Conservation (phyloP, 1,284 basidiomycete genomes). For the Cryptococcus sp. region DNA sequence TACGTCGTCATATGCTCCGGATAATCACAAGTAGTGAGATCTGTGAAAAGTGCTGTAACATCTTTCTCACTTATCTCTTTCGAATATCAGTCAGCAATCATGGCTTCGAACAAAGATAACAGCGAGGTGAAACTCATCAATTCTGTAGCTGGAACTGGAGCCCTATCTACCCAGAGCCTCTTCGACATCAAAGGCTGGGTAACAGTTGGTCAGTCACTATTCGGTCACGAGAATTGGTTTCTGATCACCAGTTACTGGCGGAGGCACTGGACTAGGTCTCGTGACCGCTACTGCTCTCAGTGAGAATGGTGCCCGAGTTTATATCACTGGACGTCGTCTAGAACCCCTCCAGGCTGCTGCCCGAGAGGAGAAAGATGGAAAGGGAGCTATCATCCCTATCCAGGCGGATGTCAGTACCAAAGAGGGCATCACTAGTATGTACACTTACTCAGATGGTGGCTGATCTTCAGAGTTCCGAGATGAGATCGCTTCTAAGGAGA, state of each 20-base stretch:
- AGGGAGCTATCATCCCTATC: slow-evolving; percentile 31
- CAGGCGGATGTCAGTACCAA: slow-evolving; percentile 41
- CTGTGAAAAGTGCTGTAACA: too few species aligned
- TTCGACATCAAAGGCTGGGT: slow-evolving; percentile 43
- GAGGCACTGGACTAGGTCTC: slow-evolving; percentile 43
- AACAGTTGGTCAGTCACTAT: slow-evolving; percentile 30
- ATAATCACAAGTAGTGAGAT: too few species aligned
- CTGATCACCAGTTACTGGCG: slow-evolving; percentile 33
- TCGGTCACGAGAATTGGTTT: neutral
- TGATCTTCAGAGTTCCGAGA: slow-evolving; percentile 26
- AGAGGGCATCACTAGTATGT: slow-evolving; percentile 35
- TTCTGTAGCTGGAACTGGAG: slow-evolving; percentile 20
- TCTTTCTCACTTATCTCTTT: too few species aligned
- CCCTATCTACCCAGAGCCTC: slow-evolving; percentile 29
- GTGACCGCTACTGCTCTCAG: slow-evolving; percentile 40
- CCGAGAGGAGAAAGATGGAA: slow-evolving; percentile 14
- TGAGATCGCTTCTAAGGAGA: slow-evolving; percentile 29
- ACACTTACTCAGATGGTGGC: neutral
- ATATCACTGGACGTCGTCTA: slow-evolving; percentile 42
- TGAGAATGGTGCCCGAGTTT: slow-evolving; percentile 42
- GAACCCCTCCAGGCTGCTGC: slow-evolving; percentile 38
- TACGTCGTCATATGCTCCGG: too few species aligned
- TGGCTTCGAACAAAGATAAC: neutral
- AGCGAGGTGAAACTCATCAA: slow-evolving; percentile 9
- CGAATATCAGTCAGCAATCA: too few species aligned